Percentiles rank a stretch among this genome's conserved stretches.
Conservation (phyloP, 2,329 filamentous ascomycete species). For the Cryphonectria naterciae region DNA sequence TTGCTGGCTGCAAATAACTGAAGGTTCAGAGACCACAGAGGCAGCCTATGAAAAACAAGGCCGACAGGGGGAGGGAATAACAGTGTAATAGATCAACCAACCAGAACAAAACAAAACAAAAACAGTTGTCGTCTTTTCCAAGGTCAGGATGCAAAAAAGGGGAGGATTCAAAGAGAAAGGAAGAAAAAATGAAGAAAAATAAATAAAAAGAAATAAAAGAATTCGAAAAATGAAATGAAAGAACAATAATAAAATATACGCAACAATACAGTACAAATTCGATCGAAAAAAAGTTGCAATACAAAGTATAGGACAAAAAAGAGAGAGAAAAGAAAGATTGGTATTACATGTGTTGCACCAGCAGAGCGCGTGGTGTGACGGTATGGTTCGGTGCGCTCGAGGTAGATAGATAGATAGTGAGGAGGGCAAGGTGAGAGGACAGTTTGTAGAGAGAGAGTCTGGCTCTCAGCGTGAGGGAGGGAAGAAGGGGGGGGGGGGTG, state of each 20-base stretch:
- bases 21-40: background rate
- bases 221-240: background rate
- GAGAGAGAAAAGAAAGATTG: background rate
- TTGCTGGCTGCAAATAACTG: background rate
- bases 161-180: background rate
- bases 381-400: background rate
- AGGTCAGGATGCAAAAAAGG: background rate
- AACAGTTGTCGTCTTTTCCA: background rate
- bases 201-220: background rate
- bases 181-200: background rate
- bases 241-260: background rate
- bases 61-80: background rate
- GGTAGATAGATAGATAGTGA: background rate
- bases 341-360: background rate
- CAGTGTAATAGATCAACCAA: background rate
- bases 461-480: background rate
- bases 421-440: background rate
- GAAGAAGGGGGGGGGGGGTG: background rate
- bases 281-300: background rate
- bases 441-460: background rate
- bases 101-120: background rate
- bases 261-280: background rate
- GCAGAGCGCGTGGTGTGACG: background rate
- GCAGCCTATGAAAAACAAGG: background rate
- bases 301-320: background rate